Evolutionary conservation across 768 basidiomycete genomes (phyloP).

Genomic region (Brasilioporus rufonigricans): DNA sequence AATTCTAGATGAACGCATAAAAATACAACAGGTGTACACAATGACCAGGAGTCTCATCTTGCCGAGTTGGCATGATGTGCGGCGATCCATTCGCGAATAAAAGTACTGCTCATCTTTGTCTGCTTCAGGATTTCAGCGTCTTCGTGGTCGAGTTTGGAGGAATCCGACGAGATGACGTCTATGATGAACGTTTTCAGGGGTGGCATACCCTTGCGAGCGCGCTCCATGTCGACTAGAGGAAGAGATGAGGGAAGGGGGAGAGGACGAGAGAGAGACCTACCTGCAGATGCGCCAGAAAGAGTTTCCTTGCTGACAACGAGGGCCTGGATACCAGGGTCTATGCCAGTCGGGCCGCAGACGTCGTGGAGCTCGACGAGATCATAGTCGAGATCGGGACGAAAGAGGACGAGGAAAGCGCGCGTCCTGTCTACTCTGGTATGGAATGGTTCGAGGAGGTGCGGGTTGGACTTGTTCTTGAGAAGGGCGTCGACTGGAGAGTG

Average conservation of each 20-base stretch:
- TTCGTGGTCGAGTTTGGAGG: conserved; percentile 54
- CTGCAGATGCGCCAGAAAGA: conserved; percentile 63
- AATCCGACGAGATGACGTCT: conserved; percentile 80
- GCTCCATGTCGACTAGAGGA: conserved; percentile 58
- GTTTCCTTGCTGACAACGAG: conserved; percentile 93
- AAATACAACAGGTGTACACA: conserved; percentile 6
- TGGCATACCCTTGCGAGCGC: conserved; percentile 55
- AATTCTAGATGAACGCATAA: not conserved
- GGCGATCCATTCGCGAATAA: conserved; percentile 85
- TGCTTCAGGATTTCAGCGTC: conserved; percentile 70
- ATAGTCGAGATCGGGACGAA: conserved; percentile 62
- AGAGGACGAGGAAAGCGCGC: conserved; percentile 65
- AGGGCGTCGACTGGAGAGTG: conserved; percentile 59
- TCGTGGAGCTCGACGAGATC: conserved; percentile 77
- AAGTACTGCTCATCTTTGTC: conserved; percentile 93
- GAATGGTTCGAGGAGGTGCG: conserved; percentile 64
- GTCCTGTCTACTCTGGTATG: conserved; percentile 53
- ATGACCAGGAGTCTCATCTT: conserved; percentile 3
- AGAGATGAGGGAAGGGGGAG: not conserved
- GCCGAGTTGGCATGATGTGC: conserved; percentile 8
- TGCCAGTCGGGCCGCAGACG: conserved; percentile 88
- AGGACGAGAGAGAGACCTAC: conserved; percentile 39
- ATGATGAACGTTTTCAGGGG: conserved; percentile 72
- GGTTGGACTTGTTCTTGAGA: conserved; percentile 68
- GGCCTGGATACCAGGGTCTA: conserved; percentile 86